phyloP scores from a whole-genome alignment of 1,139 yeast genomes.

The Suhomyces yuchorum region DNA sequence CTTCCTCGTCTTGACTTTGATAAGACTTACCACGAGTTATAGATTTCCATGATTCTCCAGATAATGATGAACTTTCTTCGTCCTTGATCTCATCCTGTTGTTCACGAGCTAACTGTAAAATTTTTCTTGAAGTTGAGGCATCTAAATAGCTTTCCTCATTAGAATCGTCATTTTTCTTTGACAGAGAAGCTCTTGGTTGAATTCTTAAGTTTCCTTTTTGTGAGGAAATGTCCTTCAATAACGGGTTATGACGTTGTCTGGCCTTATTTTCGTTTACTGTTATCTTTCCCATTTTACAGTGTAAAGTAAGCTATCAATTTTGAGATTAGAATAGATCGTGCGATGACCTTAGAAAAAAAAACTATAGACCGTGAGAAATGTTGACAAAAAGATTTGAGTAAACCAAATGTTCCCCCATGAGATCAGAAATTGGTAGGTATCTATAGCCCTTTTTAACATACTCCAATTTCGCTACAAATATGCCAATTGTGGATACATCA shows the following conservation, averaged over 20 bases:
- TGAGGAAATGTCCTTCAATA: slow-evolving; percentile 72
- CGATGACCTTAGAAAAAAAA: slow-evolving; percentile 13
- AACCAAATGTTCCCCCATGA: slow-evolving; percentile 77
- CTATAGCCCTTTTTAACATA: slow-evolving; percentile 75
- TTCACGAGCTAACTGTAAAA: slow-evolving; percentile 82
- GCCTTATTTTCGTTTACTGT: slow-evolving; percentile 51
- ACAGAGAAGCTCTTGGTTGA: slow-evolving; percentile 27
- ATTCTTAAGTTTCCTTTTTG: slow-evolving; percentile 70
- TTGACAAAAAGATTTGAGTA: slow-evolving; percentile 76
- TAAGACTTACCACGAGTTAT: not conserved
- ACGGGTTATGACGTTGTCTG: slow-evolving; percentile 71
- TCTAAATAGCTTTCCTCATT: slow-evolving; percentile 70
- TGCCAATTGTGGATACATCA: slow-evolving; percentile 53
- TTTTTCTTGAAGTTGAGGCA: slow-evolving; percentile 80
- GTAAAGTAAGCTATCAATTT: not conserved
- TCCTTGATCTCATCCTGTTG: slow-evolving; percentile 85
- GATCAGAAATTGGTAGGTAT: slow-evolving; percentile 73
- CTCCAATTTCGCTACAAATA: slow-evolving; percentile 54
- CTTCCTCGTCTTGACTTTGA: slow-evolving; percentile 13
- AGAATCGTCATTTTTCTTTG: slow-evolving; percentile 20
- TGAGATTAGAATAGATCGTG: slow-evolving; percentile 5
- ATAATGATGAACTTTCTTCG: slow-evolving; percentile 48
- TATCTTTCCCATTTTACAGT: slow-evolving; percentile 61
- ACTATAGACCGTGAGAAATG: slow-evolving; percentile 22
- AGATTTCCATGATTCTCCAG: slow-evolving; percentile 20